A percentile compares a stretch with the other conserved stretches of the same genome.
phyloP scores from a whole-genome alignment of 1,284 basidiomycete species.

The Pascua sp. region DNA sequence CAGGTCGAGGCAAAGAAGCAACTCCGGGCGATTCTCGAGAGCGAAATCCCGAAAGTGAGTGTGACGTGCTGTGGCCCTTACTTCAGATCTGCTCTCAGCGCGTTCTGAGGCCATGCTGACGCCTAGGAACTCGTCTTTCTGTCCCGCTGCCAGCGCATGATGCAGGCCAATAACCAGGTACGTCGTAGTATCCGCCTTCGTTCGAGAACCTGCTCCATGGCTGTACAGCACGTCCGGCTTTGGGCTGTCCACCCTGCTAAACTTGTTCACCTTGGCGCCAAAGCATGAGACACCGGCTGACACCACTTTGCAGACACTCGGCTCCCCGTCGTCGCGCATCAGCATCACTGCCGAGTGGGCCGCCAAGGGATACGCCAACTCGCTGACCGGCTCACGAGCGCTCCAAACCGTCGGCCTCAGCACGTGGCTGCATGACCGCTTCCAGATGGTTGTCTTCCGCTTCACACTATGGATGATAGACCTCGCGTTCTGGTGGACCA shows the following conservation, averaged over 20 bases:
- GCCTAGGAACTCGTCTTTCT: slow-evolving; percentile 76
- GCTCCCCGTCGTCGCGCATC: slow-evolving; percentile 79
- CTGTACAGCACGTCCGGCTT: too few relatives aligned
- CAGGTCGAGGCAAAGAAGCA: slow-evolving; percentile 52
- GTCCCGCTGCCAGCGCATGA: slow-evolving; percentile 72
- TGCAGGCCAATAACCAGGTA: slow-evolving; percentile 56
- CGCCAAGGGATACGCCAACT: slow-evolving; percentile 49
- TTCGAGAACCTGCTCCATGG: too few relatives aligned
- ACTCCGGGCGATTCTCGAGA: slow-evolving; percentile 53
- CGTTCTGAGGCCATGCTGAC: background rate
- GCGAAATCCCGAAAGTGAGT: slow-evolving; percentile 52
- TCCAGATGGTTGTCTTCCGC: slow-evolving; percentile 48
- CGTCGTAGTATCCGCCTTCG: slow-evolving; percentile 4
- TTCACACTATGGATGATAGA: slow-evolving; percentile 50
- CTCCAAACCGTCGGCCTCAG: slow-evolving; percentile 38
- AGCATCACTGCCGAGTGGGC: slow-evolving; percentile 69
- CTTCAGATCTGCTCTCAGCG: background rate
- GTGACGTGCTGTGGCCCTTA: too few relatives aligned
- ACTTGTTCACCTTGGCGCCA: too few relatives aligned
- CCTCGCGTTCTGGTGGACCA: slow-evolving; percentile 48
- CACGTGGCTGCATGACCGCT: slow-evolving; percentile 45
- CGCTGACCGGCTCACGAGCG: slow-evolving; percentile 57
- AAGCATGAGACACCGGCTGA: slow-evolving; percentile 22
- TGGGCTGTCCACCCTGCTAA: too few relatives aligned
- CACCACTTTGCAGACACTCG: slow-evolving; percentile 59